phyloP scores from a whole-genome alignment of 805 yeast species.

The Candida andamanensis region DNA sequence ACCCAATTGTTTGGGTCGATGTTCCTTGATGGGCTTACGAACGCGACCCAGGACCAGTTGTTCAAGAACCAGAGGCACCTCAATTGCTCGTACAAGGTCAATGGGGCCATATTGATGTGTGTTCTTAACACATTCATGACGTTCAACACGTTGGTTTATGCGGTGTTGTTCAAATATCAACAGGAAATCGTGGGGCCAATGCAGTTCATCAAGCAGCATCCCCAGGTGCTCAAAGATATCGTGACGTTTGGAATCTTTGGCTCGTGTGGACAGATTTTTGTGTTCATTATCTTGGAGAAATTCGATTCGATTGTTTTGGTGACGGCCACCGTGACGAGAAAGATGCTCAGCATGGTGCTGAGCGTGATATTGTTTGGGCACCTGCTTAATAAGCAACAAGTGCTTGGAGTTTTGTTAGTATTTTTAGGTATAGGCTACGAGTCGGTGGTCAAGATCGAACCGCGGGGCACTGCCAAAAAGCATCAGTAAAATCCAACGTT shows the following conservation, averaged over 20 bases:
- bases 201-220: constrained; percentile 46
- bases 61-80: constrained; percentile 40
- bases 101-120: constrained; percentile 88
- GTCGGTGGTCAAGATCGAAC: constrained; percentile 38
- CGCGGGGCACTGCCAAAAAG: not conserved
- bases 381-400: constrained; percentile 53
- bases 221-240: constrained; percentile 55
- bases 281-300: constrained; percentile 74
- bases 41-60: constrained; percentile 87
- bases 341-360: constrained; percentile 90
- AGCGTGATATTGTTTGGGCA: constrained; percentile 90
- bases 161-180: constrained; percentile 35
- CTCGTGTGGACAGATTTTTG: constrained; percentile 90
- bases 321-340: constrained; percentile 93
- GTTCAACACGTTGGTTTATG: constrained; percentile 45
- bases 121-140: constrained; percentile 47
- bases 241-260: constrained; percentile 71
- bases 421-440: constrained; percentile 85
- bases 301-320: constrained; percentile 83
- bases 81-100: constrained; percentile 29
- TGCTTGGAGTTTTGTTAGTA: constrained; percentile 75
- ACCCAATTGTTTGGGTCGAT: constrained; percentile 54
- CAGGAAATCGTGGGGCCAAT: constrained; percentile 47
- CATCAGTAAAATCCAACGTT: no score
- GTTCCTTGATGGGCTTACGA: constrained; percentile 85